Evolutionary conservation across 495 filamentous ascomycete species (phyloP), one percentile per base, ranked within the genome.

Genomic region (Penicillium longicatenatum): DNA sequence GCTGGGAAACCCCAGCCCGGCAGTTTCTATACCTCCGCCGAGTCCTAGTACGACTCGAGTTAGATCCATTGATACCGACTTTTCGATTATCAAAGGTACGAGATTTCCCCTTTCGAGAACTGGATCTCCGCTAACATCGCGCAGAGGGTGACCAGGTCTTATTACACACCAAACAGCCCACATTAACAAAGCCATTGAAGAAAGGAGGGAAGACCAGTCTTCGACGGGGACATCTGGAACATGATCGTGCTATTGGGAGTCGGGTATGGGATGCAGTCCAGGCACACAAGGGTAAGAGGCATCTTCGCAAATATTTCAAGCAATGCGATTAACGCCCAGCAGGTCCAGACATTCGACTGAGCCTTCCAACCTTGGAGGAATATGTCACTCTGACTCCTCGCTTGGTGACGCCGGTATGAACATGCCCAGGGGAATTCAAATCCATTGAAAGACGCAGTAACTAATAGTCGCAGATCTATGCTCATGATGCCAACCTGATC

Each of bases 401-500:
- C 21, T 59, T 85, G 10, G 89, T 91, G 19, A 91, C 89, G 49
- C 89, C 89, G 59, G 88, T 89, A 76, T 62, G 85, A 65, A 42
- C 43, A 35, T 30, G 50, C 17, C n/a, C 3, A 10, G 17, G 41
- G 20, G n/a, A 21, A 7, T 1, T 6, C n/a, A 46, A 48, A n/a
- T 48, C 17, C 55, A 48, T 29, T 5, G 30, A 8, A 21, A 45
- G 42, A 33, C 30, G 37, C 51, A 46, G 26, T 50, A 14, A 51
- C 65, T 71, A 59, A 66, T 29, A 45, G 48, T 37, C 70, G 64
- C 79, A 91, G 86, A 86, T 93, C 48, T 93, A 92, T 60, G 81
- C 86, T 5, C 78, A 80, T 35, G 89, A 92, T 69, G 88, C 87
- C 35, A 84, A 82, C 59, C 61, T 88, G 19, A 91, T 93, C 42